A percentile compares a stretch with the other conserved stretches of the same genome.
These are phyloP conservation scores for Podospora comata DNA, from an alignment of 495 filamentous ascomycete species.

Conservation along the genomic window DNA sequence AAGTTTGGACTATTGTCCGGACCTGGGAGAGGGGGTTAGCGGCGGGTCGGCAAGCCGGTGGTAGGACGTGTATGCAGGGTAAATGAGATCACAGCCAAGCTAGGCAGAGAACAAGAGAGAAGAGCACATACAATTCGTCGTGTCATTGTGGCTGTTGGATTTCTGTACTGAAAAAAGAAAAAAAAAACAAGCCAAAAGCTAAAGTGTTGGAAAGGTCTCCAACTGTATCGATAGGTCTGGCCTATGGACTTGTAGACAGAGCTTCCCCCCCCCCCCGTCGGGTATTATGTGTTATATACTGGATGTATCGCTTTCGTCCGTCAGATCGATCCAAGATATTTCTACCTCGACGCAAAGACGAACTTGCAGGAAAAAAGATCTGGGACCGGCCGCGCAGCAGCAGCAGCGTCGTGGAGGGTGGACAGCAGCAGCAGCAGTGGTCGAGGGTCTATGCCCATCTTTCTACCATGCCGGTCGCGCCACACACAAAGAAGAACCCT, in stretches of 20 bases:
- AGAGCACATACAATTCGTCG: conserved; percentile 41
- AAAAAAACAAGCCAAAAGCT: background rate
- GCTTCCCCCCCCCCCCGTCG: background rate
- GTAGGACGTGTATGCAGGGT: background rate
- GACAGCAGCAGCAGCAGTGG: background rate
- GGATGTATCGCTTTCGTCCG: background rate
- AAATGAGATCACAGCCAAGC: background rate
- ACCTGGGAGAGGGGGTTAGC: conserved; percentile 46
- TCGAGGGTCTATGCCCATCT: background rate
- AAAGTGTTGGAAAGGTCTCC: background rate
- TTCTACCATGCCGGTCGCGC: background rate
- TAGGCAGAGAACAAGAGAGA: background rate
- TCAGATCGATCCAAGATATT: background rate
- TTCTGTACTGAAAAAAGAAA: background rate
- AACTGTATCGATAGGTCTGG: background rate
- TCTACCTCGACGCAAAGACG: background rate
- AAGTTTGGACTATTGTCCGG: conserved; percentile 79
- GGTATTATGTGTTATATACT: background rate
- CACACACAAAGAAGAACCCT: background rate
- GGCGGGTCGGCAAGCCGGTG: background rate
- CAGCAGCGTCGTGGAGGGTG: background rate
- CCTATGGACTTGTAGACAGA: background rate
- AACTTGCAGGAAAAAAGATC: background rate
- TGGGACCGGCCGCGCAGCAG: background rate
- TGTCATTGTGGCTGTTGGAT: conserved; percentile 31